phyloP scores from a whole-genome alignment of 2,329 filamentous ascomycete species.

The Venturiaceae sp. region DNA sequence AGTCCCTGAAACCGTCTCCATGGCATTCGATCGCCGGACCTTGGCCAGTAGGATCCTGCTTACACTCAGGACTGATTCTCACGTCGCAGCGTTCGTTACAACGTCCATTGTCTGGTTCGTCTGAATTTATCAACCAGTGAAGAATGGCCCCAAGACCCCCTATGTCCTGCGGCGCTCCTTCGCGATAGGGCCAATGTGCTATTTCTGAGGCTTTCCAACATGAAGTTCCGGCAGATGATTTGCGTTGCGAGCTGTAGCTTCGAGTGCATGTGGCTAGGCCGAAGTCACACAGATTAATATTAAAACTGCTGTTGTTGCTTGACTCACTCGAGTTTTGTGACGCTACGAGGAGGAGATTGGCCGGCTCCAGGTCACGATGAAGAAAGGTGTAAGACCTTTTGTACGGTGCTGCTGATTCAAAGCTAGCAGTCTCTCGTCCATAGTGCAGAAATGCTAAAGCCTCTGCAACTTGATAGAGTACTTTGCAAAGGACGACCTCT shows the following conservation, averaged over 20 bases:
- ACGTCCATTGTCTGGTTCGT: too few species aligned
- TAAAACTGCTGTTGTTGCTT: not conserved
- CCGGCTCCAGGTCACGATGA: not conserved
- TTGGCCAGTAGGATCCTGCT: too few species aligned
- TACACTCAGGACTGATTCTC: not conserved
- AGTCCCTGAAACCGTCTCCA: too few species aligned
- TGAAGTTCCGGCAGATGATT: not conserved
- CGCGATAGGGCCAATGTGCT: not conserved
- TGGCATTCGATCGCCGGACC: too few species aligned
- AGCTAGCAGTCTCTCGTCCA: not conserved
- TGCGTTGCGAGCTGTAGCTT: not conserved
- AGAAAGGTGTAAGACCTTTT: not conserved
- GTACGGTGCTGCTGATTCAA: not conserved
- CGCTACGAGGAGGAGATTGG: not conserved
- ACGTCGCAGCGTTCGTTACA: not conserved
- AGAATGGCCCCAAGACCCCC: slow-evolving; percentile 7
- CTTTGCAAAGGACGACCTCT: not conserved
- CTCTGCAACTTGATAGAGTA: not conserved
- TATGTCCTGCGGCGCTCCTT: not conserved
- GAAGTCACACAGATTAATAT: not conserved
- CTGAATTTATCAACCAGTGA: too few species aligned
- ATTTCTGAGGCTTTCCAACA: slow-evolving; percentile 4
- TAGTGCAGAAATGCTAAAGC: not conserved
- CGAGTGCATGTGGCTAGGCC: not conserved
- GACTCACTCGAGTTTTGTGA: not conserved